A percentile compares a stretch with the other conserved stretches of the same genome.
These are phyloP conservation scores for Didymella lethalis DNA, from an alignment of 2,329 filamentous ascomycete genomes.

Conservation along the genomic window DNA sequence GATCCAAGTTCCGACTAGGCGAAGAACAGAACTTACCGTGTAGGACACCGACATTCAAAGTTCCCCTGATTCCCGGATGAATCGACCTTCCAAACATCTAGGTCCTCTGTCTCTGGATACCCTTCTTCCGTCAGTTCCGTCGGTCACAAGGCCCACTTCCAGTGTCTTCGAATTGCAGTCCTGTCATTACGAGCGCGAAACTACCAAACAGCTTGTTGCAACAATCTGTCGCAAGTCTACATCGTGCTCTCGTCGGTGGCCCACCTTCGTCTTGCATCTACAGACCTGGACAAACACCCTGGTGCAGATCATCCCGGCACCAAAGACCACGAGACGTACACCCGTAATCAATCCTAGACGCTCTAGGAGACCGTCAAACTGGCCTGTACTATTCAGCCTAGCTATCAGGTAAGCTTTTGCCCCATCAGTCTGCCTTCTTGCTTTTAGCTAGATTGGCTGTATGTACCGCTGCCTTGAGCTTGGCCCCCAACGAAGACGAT, in stretches of 20 bases:
- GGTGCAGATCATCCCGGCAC: slow-evolving; percentile 13
- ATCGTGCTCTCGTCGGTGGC: slow-evolving; percentile 32
- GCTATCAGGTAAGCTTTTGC: slow-evolving; percentile 47
- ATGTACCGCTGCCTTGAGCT: slow-evolving; percentile 40
- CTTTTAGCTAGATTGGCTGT: slow-evolving; percentile 26
- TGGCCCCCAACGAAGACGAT: not conserved
- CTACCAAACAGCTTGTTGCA: slow-evolving; percentile 32
- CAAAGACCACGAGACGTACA: slow-evolving; percentile 23
- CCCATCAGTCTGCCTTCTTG: slow-evolving; percentile 23
- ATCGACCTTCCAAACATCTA: slow-evolving; percentile 45
- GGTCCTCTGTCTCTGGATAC: slow-evolving; percentile 46
- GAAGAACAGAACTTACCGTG: slow-evolving; percentile 37
- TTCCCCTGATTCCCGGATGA: slow-evolving; percentile 49
- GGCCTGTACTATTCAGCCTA: slow-evolving; percentile 45
- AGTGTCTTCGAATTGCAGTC: slow-evolving; percentile 34
- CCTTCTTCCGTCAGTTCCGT: slow-evolving; percentile 33
- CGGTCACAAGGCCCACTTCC: slow-evolving; percentile 44
- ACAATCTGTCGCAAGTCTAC: slow-evolving; percentile 29
- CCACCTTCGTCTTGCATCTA: slow-evolving; percentile 24
- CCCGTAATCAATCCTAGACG: slow-evolving; percentile 18
- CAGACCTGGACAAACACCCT: slow-evolving; percentile 17
- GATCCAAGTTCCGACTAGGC: slow-evolving; percentile 38
- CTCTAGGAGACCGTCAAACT: slow-evolving; percentile 45
- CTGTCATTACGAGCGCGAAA: slow-evolving; percentile 29
- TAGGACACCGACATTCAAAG: slow-evolving; percentile 47